These are phyloP conservation scores for Spirogloea muscicola DNA, from an alignment of 139 green algal genomes.

Conservation along the genomic window DNA sequence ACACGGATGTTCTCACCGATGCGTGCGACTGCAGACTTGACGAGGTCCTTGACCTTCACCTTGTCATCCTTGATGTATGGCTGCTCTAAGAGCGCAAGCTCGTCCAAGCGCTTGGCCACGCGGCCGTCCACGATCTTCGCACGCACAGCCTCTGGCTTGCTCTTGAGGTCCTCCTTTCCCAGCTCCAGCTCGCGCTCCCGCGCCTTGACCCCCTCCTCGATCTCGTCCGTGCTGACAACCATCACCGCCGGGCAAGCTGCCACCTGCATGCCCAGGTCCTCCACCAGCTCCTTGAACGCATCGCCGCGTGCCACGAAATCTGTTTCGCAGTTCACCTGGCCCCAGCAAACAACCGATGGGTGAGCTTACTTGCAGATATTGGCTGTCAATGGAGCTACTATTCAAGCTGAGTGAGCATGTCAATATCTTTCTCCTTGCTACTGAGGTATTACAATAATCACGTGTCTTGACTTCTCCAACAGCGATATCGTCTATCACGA, in stretches of 20 bases:
- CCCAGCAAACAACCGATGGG: no score
- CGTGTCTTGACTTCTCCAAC: no score
- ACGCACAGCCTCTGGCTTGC: constrained; percentile 87
- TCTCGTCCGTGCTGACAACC: constrained; percentile 68
- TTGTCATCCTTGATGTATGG: constrained; percentile 83
- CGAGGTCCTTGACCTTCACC: constrained; percentile 82
- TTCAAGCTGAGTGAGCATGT: no score
- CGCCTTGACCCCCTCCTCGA: constrained; percentile 68
- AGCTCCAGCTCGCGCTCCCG: constrained; percentile 86
- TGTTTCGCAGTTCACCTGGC: constrained; percentile 98
- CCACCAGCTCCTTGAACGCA: constrained; percentile 80
- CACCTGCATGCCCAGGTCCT: constrained; percentile 69
- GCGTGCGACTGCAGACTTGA: constrained; percentile 79
- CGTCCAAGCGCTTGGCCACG: constrained; percentile 78
- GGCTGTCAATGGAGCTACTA: no score
- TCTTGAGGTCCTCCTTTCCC: constrained; percentile 85
- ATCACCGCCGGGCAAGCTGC: constrained; percentile 41
- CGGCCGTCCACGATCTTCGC: constrained; percentile 93
- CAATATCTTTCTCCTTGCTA: no score
- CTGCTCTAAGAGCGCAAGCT: constrained; percentile 79
- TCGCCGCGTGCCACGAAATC: constrained; percentile 91
- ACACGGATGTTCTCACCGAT: constrained; percentile 72
- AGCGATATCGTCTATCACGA: no score
- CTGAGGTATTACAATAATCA: no score
- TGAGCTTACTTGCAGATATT: no score